Evolutionary conservation across 2,329 filamentous ascomycete genomes (phyloP).

Genomic region (Didymella sp.): DNA sequence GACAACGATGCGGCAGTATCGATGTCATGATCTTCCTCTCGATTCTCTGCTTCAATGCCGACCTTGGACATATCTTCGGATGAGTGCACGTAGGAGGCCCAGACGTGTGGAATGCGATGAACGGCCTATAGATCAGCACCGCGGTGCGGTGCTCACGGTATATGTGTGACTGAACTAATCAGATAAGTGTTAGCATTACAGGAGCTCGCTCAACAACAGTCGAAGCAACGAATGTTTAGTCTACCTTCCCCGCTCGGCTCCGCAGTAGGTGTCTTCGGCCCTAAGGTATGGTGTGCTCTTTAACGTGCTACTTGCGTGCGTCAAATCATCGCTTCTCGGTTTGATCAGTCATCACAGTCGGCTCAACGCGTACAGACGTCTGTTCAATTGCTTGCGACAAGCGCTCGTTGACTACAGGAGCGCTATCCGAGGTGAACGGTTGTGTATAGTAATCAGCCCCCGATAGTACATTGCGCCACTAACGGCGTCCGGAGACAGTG

Average conservation of each 20-base stretch:
- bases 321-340: background rate
- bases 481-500: background rate
- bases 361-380: background rate
- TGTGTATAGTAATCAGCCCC: slow-evolving; percentile 15
- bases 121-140: background rate
- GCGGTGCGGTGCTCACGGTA: background rate
- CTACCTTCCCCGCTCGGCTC: background rate
- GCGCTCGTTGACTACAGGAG: background rate
- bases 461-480: background rate
- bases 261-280: background rate
- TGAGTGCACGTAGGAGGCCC: background rate
- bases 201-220: background rate
- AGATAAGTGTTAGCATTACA: background rate
- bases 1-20: background rate
- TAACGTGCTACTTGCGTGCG: background rate
- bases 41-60: background rate
- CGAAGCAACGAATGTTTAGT: background rate
- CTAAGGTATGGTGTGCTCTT: background rate
- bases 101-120: background rate
- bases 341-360: slow-evolving; percentile 7
- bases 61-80: background rate
- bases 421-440: slow-evolving; percentile 4
- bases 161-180: background rate
- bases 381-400: background rate
- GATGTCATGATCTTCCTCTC: background rate